Evolutionary conservation across 805 yeast species (phyloP), one percentile per base, ranked within the genome.

Genomic region (Candida piceae): DNA sequence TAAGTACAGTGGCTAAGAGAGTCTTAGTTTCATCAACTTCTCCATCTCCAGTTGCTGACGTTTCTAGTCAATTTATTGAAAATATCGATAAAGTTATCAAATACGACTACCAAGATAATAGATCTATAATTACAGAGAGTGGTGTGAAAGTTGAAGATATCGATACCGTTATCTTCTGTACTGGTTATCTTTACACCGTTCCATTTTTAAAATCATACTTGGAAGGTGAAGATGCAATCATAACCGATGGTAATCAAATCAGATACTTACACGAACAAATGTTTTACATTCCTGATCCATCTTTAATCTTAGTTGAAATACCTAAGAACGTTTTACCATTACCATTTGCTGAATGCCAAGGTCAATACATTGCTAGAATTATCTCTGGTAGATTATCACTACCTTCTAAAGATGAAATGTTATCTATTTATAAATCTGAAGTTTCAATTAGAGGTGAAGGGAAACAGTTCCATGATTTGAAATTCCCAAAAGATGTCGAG

Each of bases 181-280:
- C 95, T 0, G 95, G 95, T 1, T 85, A 83, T 56, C 63, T 76
- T 31, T 78, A 78, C 50, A 70, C 76, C 25, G 66, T 74, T 38
- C 93, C 94, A 16, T 82, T 74, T 47, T 56, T 85, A 34, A 67
- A 72, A 30, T 44, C 44, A 22, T 61, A 60, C 10, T 54, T 56
- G 8, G 52, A 49, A 15, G 59, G 60, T 8, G 55, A 49, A 16
- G 20, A 48, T 12, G 47, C 62, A 3, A 39, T 58, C 7, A 35
- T 51, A 23, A 49, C 53, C 9, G 54, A 62, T 38, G 75, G 76
- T 5, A 43, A 44, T 16, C 59, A 60, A 29, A 52, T 71, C 11
- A 60, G 64, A 29, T 55, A 60, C 10, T 34, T 67, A n/a, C 69
- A 67, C 51, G 63, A 69, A 43, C 76, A 72, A 48, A 54, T 72